phyloP scores from a whole-genome alignment of 2,329 filamentous ascomycete genomes.

The Arthrobotrys pseudoclavata region DNA sequence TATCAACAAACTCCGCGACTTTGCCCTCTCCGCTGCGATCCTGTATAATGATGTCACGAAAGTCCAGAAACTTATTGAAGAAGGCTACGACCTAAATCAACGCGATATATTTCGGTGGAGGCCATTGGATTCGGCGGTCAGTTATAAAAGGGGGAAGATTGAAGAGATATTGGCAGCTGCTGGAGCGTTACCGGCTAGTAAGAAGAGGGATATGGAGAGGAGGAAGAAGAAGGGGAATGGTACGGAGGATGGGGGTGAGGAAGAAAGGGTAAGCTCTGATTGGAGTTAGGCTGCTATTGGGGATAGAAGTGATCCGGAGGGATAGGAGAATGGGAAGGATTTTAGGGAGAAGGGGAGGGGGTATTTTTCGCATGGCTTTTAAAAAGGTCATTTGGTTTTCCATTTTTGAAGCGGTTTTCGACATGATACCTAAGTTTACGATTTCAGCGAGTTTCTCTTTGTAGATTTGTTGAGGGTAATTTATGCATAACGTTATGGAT shows the following conservation, averaged over 20 bases:
- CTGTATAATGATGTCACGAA: slow-evolving; percentile 10
- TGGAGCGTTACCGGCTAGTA: slow-evolving; percentile 21
- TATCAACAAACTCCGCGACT: slow-evolving; percentile 21
- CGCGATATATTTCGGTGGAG: slow-evolving; percentile 30
- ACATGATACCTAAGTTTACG: neutral
- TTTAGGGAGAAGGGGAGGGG: neutral
- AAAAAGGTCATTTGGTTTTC: neutral
- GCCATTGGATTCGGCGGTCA: slow-evolving; percentile 28
- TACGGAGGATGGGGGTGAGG: neutral
- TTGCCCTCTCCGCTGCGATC: slow-evolving; percentile 25
- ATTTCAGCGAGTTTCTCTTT: neutral
- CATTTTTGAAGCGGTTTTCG: neutral
- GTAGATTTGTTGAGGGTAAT: neutral
- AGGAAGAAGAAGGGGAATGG: slow-evolving; percentile 13
- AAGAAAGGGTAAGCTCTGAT: slow-evolving; percentile 20
- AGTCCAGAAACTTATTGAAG: slow-evolving; percentile 14
- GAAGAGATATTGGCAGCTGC: neutral
- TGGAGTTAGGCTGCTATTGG: slow-evolving; percentile 24
- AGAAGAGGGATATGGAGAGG: slow-evolving; percentile 11
- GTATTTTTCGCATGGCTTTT: neutral
- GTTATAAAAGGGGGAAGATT: slow-evolving; percentile 14
- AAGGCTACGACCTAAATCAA: slow-evolving; percentile 9
- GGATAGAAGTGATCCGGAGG: slow-evolving; percentile 1
- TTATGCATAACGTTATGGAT: slow-evolving; percentile 20
- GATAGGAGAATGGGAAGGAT: neutral